Evolutionary conservation across 768 basidiomycete species (phyloP), one percentile per base, ranked within the genome.

Genomic region (Suillus cothurnatus): DNA sequence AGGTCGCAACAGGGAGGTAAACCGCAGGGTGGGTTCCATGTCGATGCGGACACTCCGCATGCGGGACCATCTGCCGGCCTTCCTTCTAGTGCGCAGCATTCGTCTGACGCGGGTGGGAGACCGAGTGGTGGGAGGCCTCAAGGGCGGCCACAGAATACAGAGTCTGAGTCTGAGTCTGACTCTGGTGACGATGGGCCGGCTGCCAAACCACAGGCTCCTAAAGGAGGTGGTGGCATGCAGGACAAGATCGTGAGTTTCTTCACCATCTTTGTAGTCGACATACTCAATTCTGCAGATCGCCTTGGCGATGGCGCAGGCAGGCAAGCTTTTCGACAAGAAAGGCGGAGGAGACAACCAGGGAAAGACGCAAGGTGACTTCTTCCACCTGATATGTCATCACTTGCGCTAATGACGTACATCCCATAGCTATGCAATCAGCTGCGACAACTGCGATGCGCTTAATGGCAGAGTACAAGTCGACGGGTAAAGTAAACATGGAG

Each of bases 321-420:
- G 75, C 1, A 76, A 74, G 41, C 9, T 76, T 38, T 76, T 76
- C 28, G 75, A 76, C 34, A 76, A 76, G 71, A 77, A 76, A 68
- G 74, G 71, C 19, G 66, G 58, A 12, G 61, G 53, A 28, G 59
- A 69, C 28, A 17, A 65, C 0, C 47, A 69, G 39, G 73, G 67
- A 63, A 76, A 77, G 68, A 62, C 71, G 6, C 69, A 77, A 71
- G 75, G 75, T 73, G 50, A 12, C 61, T 14, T 17, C 34, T 15
- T 17, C 36, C 34, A 14, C 32, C 39, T 31, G 55, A 23, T 21
- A 38, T 56, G 36, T 34, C 62, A 32, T 32, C 1, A 7, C 36
- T 41, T 52, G 23, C 23, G 17, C 36, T 53, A 23, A 52, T 28
- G 31, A 47, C 23, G 26, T 28, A 6, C 15, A 17, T 43, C 17